Evolutionary conservation across 2,329 filamentous ascomycete species (phyloP).

Genomic region (Tricladium varicosporioides): DNA sequence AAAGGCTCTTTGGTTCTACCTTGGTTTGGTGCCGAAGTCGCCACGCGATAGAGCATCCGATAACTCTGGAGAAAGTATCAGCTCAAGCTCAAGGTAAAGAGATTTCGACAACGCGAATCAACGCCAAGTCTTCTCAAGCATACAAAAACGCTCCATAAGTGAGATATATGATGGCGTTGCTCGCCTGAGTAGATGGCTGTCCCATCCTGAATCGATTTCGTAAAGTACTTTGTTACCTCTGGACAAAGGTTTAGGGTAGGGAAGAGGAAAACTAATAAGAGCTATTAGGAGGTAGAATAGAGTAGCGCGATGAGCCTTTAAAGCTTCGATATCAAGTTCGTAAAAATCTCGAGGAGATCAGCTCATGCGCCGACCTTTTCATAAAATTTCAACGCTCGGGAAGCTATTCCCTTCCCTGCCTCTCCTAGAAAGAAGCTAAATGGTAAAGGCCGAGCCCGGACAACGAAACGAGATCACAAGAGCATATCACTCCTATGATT

Average conservation of each 20-base stretch:
- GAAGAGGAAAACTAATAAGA: neutral
- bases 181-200: conserved; percentile 68
- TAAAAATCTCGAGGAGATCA: neutral
- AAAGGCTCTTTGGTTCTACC: conserved; percentile 15
- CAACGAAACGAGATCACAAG: too few relatives aligned
- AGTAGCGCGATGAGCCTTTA: neutral
- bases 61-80: conserved; percentile 45
- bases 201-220: conserved; percentile 54
- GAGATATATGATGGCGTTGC: conserved; percentile 80
- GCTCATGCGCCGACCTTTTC: neutral
- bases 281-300: neutral
- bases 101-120: neutral
- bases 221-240: neutral
- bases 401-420: neutral
- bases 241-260: neutral
- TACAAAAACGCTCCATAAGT: conserved; percentile 79
- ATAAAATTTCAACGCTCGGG: neutral
- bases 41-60: conserved; percentile 60
- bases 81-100: neutral
- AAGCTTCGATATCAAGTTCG: neutral
- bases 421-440: too few relatives aligned
- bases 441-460: too few relatives aligned
- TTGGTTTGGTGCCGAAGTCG: conserved; percentile 45
- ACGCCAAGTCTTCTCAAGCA: conserved; percentile 26
- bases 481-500: too few relatives aligned